Base-by-base conservation (phyloP, 805 yeast species). In the Monosporozyma servazzii region DNA sequence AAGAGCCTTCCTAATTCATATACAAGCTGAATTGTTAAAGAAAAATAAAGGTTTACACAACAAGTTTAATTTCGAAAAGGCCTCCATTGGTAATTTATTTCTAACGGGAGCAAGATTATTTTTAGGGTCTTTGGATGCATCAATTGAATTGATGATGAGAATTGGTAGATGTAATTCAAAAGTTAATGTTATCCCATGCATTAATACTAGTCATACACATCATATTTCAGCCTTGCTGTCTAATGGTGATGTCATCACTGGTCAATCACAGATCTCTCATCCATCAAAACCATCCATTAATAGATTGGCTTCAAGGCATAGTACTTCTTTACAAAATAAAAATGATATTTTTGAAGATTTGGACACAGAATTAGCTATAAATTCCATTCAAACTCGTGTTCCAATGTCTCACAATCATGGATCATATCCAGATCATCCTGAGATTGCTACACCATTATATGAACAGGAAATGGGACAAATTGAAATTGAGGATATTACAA, bases 251-350 rank as follows among this genome's bases (percentile, higher is more conserved):
- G 72, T 84, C 2, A 82, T 90, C 36, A 84, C 90, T 0, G 98
- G 98, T 11, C 98, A 90, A 65, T 84, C 91, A 3, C 96, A 89
- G 62, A 90, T 90, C 10, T 88, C 96, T 1, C 98, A 90, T 67
- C 98, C 98, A 1, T 67, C 67, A 31, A 53, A 51, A 45, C 56
- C 58, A 8, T 45, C 51, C 15, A 37, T 48, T 2, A 48, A 48
- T 36, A 41, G 51, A 31, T 27, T 29, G 9, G 51, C 51, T 10
- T 48, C 51, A 10, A 48, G 42, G 17, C 46, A 48, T 44, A 23
- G 48, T 25, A 18, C 42, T 30, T 46, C 44, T 21, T 6, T 41
- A 41, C 44, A 41, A 41, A 41, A 41, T 21, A 41, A 41, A 41
- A 41, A 41, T 21, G 44, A 41, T 41, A 41, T 41, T 13, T 41